phyloP scores from a whole-genome alignment of 495 filamentous ascomycete genomes.

The Aspergillus wentii region DNA sequence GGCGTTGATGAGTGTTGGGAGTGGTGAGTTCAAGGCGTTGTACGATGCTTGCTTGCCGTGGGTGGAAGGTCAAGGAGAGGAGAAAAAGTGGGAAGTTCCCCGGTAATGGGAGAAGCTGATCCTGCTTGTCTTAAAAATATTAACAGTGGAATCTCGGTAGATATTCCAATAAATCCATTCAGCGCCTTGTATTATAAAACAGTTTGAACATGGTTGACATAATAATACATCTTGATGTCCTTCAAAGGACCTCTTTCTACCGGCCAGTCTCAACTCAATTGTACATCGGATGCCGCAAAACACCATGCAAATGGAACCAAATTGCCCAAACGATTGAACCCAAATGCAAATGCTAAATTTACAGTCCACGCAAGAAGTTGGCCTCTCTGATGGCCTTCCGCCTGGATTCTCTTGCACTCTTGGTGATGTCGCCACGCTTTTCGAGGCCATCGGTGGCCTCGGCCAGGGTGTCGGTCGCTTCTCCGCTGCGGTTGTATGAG shows the following conservation, averaged over 20 bases:
- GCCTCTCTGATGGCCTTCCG: conserved; percentile 80
- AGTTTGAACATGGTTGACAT: conserved; percentile 10
- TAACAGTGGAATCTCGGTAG: neutral
- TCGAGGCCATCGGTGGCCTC: conserved; percentile 31
- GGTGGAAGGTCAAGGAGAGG: conserved; percentile 16
- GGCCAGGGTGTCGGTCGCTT: conserved; percentile 19
- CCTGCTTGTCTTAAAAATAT: neutral
- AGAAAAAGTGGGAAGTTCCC: conserved; percentile 14
- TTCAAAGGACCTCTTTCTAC: conserved; percentile 3
- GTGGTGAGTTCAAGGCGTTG: conserved; percentile 11
- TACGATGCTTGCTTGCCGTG: conserved; percentile 14
- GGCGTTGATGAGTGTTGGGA: conserved; percentile 9
- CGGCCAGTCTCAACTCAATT: conserved; percentile 5
- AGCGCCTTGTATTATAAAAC: conserved; percentile 7
- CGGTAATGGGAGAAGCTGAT: no score
- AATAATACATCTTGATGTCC: conserved; percentile 17
- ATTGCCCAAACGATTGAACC: conserved; percentile 7
- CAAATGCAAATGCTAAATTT: conserved; percentile 19
- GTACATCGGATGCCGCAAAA: conserved; percentile 10
- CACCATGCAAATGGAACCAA: conserved; percentile 7
- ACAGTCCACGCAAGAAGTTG: conserved; percentile 88
- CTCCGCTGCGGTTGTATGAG: conserved; percentile 28
- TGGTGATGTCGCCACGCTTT: conserved; percentile 41
- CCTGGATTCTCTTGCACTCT: conserved; percentile 64
- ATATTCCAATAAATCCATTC: conserved; percentile 4